Base-by-base conservation (phyloP, 2,329 filamentous ascomycete species). In the Alternaria infectoria region DNA sequence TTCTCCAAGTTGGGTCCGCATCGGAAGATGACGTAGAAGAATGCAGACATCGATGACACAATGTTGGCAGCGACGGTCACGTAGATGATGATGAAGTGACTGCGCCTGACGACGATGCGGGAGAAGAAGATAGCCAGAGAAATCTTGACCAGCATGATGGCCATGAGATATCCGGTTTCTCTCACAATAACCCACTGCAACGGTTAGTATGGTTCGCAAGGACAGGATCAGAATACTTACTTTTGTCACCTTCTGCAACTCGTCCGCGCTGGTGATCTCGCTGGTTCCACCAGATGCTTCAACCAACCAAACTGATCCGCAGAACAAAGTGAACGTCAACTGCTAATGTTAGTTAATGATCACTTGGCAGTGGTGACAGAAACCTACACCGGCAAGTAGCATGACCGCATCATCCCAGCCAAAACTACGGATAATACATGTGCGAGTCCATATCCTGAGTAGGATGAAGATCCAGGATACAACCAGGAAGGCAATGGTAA, bases 1-100 rank as follows among this genome's bases (percentile, higher is more conserved):
- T 66, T 15, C 12, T 76, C 66, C 10, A 77, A 58, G 25, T 76
- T 63, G 1, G 70, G 17, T 2, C 77, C 77, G 70, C 86, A 88
- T 74, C 87, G 83, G 50, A 88, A 82, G 12, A 86, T 75, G 54
- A 83, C 74, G 60, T 87, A 81, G 69, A 87, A 84, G 72, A 85
- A 84, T 52, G 85, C 84, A 9, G 71, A 62, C 7, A 67, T 44
- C 2, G 79, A 79, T 12, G 77, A 77, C 4, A 77, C 45, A 11
- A 79, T 73, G 54, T 72, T 79, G 65, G 80, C 19, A 52, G 83
- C 85, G 26, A 77, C 70, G 7, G 74, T 71, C 11, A 75, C 71
- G 47, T 77, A 77, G 13, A 79, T 74, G n/a, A 77, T 69, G 17
- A 69, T 70, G 23, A 79, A 54, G 36, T 84, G 82, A 79, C 80